Evolutionary conservation across 139 green algal species (phyloP), one percentile per base, ranked within the genome.

Genomic region (Picochlorum costavermella): DNA sequence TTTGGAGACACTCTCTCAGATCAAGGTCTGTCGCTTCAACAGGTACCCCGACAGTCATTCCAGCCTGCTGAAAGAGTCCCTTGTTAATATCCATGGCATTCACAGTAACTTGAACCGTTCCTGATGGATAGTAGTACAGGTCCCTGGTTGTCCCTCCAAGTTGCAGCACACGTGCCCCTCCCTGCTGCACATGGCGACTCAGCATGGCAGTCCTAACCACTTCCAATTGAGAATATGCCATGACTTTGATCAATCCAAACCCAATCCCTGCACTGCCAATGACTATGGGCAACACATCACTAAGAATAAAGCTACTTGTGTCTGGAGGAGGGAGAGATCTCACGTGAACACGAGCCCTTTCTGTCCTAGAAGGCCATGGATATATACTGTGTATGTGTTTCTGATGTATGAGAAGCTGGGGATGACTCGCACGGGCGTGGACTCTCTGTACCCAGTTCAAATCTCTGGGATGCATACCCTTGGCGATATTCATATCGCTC

Each of bases 101-200:
- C 25, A 79, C 73, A 8, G 68, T 75, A 14, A 84, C 69, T 5
- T 69, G 31, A 31, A 80, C 56, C 3, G 56, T 74, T 43, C 67
- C 62, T 31, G 80, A 77, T 11, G 81, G 81, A 60, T 88, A 88
- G 66, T 88, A 88, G 36, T 75, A 88, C 23, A 88, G 43, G 40
- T 79, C 72, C 3, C 71, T 56, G 0, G 76, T 81, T 45, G 55
- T 67, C 5, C 80, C 81, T 5, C 76, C 71, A n/a, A 87, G 63
- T 63, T 87, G 81, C 6, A 87, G 58, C 48, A 64, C 62, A n/a
- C 40, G 14, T 12, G 30, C 59, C 53, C 66, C 67, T 43, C 63
- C 72, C 0, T 69, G 64, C 29, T 59, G 50, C 12, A 87, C 75
- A 20, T 84, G 64, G 17, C 75, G 79, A 6, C 57, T 67, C 3